Evolutionary conservation across 1,284 basidiomycete species (phyloP).

Genomic region (Somion occarium): DNA sequence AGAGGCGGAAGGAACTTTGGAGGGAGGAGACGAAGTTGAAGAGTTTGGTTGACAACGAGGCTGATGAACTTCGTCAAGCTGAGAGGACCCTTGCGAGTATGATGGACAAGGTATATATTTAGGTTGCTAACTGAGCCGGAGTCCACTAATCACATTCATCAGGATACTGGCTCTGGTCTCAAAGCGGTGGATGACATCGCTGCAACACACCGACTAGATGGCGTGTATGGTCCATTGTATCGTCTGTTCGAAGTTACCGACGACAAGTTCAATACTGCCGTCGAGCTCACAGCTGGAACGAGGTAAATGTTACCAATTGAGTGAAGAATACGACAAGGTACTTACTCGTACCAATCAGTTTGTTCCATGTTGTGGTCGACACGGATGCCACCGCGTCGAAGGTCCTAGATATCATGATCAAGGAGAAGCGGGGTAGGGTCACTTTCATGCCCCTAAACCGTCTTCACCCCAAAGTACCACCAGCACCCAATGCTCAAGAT

Average conservation of each 20-base stretch:
- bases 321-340: no score
- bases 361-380: constrained; percentile 98
- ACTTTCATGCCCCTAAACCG: constrained; percentile 99
- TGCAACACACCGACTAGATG: constrained; percentile 65
- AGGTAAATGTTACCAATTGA: constrained; percentile 53
- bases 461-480: constrained; percentile 73
- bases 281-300: constrained; percentile 93
- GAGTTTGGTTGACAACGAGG: constrained; percentile 71
- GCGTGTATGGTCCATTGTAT: constrained; percentile 93
- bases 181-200: constrained; percentile 79
- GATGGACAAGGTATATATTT: constrained; percentile 85
- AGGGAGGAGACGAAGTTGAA: constrained; percentile 89
- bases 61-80: constrained; percentile 75
- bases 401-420: constrained; percentile 89
- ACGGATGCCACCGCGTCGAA: constrained; percentile 87
- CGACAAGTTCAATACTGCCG: constrained; percentile 85
- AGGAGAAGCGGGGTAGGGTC: constrained; percentile 88
- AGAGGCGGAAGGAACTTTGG: constrained; percentile 91
- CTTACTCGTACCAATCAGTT: no score
- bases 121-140: not conserved
- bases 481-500: constrained; percentile 77
- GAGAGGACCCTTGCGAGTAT: constrained; percentile 81
- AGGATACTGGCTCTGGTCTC: constrained; percentile 90
- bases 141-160: constrained; percentile 1
- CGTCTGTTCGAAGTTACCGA: constrained; percentile 91